Evolutionary conservation across 805 yeast genomes (phyloP).

Genomic region (Blastobotrys parvus): DNA sequence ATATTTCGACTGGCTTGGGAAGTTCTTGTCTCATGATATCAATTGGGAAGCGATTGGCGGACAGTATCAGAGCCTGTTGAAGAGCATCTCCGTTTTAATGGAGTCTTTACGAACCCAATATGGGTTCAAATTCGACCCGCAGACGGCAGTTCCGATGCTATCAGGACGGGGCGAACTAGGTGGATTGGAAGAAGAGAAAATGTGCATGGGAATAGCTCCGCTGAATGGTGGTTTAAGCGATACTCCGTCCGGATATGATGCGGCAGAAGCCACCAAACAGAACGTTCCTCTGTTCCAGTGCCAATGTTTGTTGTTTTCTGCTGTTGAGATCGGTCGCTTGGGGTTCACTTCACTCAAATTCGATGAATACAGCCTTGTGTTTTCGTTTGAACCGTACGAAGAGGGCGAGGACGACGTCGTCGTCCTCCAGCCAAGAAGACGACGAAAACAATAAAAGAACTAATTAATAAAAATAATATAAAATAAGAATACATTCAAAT

Average conservation of each 20-base stretch:
- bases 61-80: background rate
- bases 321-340: conserved; percentile 6
- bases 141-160: conserved; percentile 9
- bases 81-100: background rate
- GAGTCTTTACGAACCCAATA: conserved; percentile 1
- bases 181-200: conserved; percentile 11
- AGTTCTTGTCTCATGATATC: background rate
- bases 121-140: conserved; percentile 12
- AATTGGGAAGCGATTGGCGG: conserved; percentile 5
- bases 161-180: conserved; percentile 4
- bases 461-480: background rate
- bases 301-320: conserved; percentile 12
- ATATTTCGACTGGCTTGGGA: conserved; percentile 9
- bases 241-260: conserved; percentile 9
- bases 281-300: conserved; percentile 3
- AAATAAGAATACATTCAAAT: background rate
- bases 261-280: background rate
- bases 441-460: background rate
- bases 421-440: conserved; percentile 5
- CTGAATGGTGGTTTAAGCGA: conserved; percentile 10
- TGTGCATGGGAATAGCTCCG: conserved; percentile 11
- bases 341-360: conserved; percentile 5
- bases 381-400: background rate
- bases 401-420: conserved; percentile 8
- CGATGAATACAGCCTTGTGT: conserved; percentile 1